These are phyloP conservation scores for Aspergillus avenaceus DNA, from an alignment of 495 filamentous ascomycete species.

Conservation along the genomic window DNA sequence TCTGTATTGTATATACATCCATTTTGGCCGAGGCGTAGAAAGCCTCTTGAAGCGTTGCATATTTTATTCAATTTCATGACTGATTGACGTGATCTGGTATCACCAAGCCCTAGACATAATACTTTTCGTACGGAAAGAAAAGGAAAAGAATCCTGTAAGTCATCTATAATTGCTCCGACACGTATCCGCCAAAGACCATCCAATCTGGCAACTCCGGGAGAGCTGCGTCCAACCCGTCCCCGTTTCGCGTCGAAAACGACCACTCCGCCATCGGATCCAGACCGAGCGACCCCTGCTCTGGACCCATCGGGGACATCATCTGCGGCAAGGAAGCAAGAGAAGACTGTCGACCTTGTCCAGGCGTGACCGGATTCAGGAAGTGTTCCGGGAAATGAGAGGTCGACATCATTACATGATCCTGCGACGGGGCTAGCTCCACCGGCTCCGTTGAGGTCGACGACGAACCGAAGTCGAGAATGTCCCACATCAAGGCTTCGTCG, in stretches of 20 bases:
- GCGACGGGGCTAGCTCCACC: background rate
- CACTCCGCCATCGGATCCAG: slow-evolving; percentile 9
- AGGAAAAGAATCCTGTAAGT: too few relatives aligned
- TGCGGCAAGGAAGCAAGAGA: background rate
- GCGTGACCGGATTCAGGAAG: background rate
- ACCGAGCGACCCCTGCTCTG: background rate
- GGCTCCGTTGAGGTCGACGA: slow-evolving; percentile 1
- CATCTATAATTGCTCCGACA: slow-evolving; percentile 10
- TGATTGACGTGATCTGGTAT: too few relatives aligned
- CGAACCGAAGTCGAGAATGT: slow-evolving; percentile 24
- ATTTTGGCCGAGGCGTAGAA: too few relatives aligned
- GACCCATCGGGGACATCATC: background rate
- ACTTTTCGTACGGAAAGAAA: too few relatives aligned
- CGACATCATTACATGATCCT: background rate
- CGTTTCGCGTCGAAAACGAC: slow-evolving; percentile 12
- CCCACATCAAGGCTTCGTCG: slow-evolving; percentile 28
- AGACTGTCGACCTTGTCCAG: background rate
- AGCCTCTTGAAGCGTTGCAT: too few relatives aligned
- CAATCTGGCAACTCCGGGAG: slow-evolving; percentile 28
- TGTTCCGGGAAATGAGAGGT: background rate
- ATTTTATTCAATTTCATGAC: background rate
- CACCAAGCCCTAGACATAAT: too few relatives aligned
- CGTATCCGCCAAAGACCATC: slow-evolving; percentile 26
- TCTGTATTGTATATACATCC: too few relatives aligned
- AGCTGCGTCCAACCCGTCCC: slow-evolving; percentile 6